Evolutionary conservation across 2,329 filamentous ascomycete species (phyloP).

Genomic region (Zasmidium citrigriseum): DNA sequence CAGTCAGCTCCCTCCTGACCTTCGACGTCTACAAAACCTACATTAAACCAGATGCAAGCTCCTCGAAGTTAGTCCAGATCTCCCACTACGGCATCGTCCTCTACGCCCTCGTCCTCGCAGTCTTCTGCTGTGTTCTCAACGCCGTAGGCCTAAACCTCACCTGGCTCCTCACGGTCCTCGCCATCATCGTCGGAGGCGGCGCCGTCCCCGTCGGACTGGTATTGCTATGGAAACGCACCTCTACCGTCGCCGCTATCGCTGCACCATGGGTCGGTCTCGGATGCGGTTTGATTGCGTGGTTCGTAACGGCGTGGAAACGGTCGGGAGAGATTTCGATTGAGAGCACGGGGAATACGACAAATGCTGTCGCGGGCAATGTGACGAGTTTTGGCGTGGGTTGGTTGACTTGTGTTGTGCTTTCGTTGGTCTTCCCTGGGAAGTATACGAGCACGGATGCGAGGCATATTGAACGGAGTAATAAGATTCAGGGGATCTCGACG

Average conservation of each 20-base stretch:
- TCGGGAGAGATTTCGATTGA: conserved; percentile 43
- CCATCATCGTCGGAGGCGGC: conserved; percentile 44
- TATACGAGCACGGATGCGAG: conserved; percentile 40
- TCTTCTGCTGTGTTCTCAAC: conserved; percentile 41
- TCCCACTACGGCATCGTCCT: conserved; percentile 43
- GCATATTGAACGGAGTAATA: conserved; percentile 42
- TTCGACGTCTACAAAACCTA: conserved; percentile 50
- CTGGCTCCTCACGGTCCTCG: conserved; percentile 43
- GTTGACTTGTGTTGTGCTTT: conserved; percentile 43
- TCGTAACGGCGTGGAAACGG: conserved; percentile 37
- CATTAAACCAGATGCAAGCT: conserved; percentile 39
- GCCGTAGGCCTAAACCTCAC: conserved; percentile 43
- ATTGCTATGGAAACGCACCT: conserved; percentile 49
- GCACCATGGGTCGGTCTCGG: conserved; percentile 49
- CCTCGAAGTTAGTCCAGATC: conserved; percentile 40
- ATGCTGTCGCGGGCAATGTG: conserved; percentile 41
- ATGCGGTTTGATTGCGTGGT: conserved; percentile 48
- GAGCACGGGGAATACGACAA: conserved; percentile 40
- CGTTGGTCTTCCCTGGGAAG: conserved; percentile 38
- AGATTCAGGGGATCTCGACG: conserved; percentile 33
- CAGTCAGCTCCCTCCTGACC: conserved; percentile 39
- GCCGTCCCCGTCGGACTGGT: conserved; percentile 49
- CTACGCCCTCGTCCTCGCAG: conserved; percentile 43
- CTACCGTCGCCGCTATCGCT: conserved; percentile 46
- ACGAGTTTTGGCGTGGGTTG: conserved; percentile 25